Conservation (phyloP, 2,329 filamentous ascomycete species). For the Bimuria novae-zelandiae region DNA sequence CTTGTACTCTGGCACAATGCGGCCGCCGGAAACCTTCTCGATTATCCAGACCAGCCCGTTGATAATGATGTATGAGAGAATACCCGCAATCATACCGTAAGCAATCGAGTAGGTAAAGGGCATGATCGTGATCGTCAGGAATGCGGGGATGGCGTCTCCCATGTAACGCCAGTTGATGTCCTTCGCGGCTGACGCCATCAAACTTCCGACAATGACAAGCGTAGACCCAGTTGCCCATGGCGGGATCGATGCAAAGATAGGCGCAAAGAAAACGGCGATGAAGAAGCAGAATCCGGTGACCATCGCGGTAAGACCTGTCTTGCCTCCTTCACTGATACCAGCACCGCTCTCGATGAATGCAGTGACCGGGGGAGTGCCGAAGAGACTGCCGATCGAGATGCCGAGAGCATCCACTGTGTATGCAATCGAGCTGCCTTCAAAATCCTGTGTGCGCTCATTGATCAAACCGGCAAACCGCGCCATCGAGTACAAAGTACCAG, state of each 20-base stretch:
- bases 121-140: slow-evolving; percentile 83
- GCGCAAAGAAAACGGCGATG: slow-evolving; percentile 84
- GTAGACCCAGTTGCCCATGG: slow-evolving; percentile 89
- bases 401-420: slow-evolving; percentile 83
- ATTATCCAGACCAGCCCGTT: slow-evolving; percentile 74
- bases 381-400: slow-evolving; percentile 78
- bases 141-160: slow-evolving; percentile 82
- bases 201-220: slow-evolving; percentile 82
- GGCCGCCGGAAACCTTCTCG: slow-evolving; percentile 67
- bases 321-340: slow-evolving; percentile 84
- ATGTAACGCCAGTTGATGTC: slow-evolving; percentile 87
- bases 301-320: slow-evolving; percentile 83
- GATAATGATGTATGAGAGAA: slow-evolving; percentile 75
- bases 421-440: slow-evolving; percentile 81
- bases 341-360: slow-evolving; percentile 90
- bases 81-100: slow-evolving; percentile 81
- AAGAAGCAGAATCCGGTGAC: slow-evolving; percentile 76
- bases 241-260: slow-evolving; percentile 87
- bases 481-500: slow-evolving; percentile 88
- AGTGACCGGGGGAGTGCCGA: slow-evolving; percentile 80
- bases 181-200: slow-evolving; percentile 78
- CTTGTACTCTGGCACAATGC: slow-evolving; percentile 75
- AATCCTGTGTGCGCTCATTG: slow-evolving; percentile 82
- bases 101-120: slow-evolving; percentile 90
- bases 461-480: slow-evolving; percentile 80